Percentiles rank a stretch among this genome's conserved stretches.
phyloP scores from a whole-genome alignment of 73 alveolate species.

The Paramecium pentaurelia region DNA sequence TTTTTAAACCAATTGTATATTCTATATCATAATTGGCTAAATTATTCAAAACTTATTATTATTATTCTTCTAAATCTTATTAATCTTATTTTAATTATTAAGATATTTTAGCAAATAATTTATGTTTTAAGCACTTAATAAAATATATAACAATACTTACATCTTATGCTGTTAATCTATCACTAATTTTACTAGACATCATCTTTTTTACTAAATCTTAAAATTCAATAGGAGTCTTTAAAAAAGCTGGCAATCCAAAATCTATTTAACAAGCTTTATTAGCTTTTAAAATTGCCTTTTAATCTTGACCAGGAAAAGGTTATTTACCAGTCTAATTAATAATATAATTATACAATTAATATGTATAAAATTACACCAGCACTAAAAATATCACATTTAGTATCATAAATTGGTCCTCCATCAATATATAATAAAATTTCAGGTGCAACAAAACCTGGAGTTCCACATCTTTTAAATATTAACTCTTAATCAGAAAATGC shows the following conservation, averaged over 20 bases:
- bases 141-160: not conserved
- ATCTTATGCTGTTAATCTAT: conserved; percentile 33
- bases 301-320: conserved; percentile 56
- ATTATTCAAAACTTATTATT: not conserved
- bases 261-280: conserved; percentile 56
- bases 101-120: not conserved
- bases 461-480: conserved; percentile 36
- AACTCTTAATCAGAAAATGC: conserved; percentile 2
- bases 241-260: conserved; percentile 51
- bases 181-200: not conserved
- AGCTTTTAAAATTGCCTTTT: conserved; percentile 51
- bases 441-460: conserved; percentile 51
- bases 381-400: conserved; percentile 29
- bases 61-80: conserved; percentile 28
- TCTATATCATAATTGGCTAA: conserved; percentile 54
- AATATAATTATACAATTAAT: not conserved
- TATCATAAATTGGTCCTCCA: conserved; percentile 33
- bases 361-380: conserved; percentile 35
- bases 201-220: conserved; percentile 4
- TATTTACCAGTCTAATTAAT: conserved; percentile 36
- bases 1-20: conserved; percentile 16
- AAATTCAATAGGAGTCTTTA: conserved; percentile 15
- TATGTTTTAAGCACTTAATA: conserved; percentile 53
- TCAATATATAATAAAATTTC: conserved; percentile 14
- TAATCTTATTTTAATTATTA: not conserved